Conservation (phyloP, 1,139 yeast genomes). For the Debaryomyces coudertii region DNA sequence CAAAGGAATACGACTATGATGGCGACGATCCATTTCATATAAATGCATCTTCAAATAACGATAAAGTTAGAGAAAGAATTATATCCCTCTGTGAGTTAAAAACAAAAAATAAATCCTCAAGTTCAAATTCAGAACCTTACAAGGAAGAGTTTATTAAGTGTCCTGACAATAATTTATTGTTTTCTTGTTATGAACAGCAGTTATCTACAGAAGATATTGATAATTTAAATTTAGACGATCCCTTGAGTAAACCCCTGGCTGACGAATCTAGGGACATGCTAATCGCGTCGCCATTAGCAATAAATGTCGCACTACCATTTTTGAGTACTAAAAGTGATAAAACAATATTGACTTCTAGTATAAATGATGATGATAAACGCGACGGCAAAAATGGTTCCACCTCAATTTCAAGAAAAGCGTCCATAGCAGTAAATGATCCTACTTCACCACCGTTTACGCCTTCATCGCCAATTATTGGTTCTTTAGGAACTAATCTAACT, state of each 20-base stretch:
- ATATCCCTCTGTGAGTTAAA: slow-evolving; percentile 65
- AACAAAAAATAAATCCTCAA: slow-evolving; percentile 47
- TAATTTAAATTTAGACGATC: slow-evolving; percentile 15
- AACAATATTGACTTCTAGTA: slow-evolving; percentile 27
- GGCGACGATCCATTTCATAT: slow-evolving; percentile 45
- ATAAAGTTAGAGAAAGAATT: slow-evolving; percentile 52
- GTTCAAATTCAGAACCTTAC: slow-evolving; percentile 45
- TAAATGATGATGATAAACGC: slow-evolving; percentile 23
- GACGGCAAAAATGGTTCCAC: slow-evolving; percentile 14
- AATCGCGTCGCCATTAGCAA: slow-evolving; percentile 51
- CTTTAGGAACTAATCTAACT: slow-evolving; percentile 44
- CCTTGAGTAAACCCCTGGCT: slow-evolving; percentile 12
- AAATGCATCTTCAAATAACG: slow-evolving; percentile 21
- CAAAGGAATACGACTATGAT: slow-evolving; percentile 61
- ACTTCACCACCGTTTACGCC: slow-evolving; percentile 22
- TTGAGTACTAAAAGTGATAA: slow-evolving; percentile 47
- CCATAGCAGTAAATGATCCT: slow-evolving; percentile 17
- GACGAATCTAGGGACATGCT: slow-evolving; percentile 21
- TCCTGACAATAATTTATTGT: slow-evolving; percentile 60
- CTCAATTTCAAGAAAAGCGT: slow-evolving; percentile 29
- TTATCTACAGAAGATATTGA: slow-evolving; percentile 14
- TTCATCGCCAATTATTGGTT: slow-evolving; percentile 44
- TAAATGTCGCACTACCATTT: slow-evolving; percentile 50
- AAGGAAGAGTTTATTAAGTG: slow-evolving; percentile 66
- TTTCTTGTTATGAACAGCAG: slow-evolving; percentile 54